Evolutionary conservation across 208 protist genomes (phyloP).

Genomic region (Trypanosomatidae sp.): DNA sequence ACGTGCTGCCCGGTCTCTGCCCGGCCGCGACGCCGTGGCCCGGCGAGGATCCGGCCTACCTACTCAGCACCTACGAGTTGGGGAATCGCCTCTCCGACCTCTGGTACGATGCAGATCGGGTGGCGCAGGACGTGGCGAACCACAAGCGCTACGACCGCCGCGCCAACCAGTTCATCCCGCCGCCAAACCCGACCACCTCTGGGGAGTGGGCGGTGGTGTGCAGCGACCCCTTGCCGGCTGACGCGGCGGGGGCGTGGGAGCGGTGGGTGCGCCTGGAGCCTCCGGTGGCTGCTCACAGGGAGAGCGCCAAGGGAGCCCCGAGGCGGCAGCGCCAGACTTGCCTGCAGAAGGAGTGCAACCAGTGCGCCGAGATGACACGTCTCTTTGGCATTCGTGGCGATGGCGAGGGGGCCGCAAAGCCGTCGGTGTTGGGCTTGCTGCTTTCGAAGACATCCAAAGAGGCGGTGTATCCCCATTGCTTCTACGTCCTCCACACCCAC

Average conservation of each 20-base stretch:
- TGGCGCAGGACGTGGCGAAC: slow-evolving; percentile 14
- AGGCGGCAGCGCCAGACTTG: too few species aligned
- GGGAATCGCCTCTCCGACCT: slow-evolving; percentile 45
- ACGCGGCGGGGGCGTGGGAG: too few species aligned
- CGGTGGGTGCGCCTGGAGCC: too few species aligned
- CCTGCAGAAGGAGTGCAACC: too few species aligned
- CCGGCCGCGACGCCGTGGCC: too few species aligned
- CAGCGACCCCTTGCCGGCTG: slow-evolving; percentile 13
- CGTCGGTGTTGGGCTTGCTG: not conserved
- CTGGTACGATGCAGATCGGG: slow-evolving; percentile 32
- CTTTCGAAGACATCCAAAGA: not conserved
- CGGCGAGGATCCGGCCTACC: slow-evolving; percentile 16
- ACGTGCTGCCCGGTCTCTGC: too few species aligned
- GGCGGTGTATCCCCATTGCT: slow-evolving; percentile 13
- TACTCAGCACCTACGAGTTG: slow-evolving; percentile 42
- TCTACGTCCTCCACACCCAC: slow-evolving; percentile 12
- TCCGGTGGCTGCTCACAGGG: too few species aligned
- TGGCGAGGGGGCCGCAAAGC: too few species aligned
- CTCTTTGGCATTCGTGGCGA: too few species aligned
- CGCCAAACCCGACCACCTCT: slow-evolving; percentile 8
- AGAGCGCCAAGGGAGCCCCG: too few species aligned
- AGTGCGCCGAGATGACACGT: too few species aligned
- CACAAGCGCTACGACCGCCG: slow-evolving; percentile 21
- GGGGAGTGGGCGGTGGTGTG: slow-evolving; percentile 27
- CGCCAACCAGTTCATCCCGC: slow-evolving; percentile 17